Evolutionary conservation across 257 asterid species (phyloP).

Genomic region (Solanum boliviense): DNA sequence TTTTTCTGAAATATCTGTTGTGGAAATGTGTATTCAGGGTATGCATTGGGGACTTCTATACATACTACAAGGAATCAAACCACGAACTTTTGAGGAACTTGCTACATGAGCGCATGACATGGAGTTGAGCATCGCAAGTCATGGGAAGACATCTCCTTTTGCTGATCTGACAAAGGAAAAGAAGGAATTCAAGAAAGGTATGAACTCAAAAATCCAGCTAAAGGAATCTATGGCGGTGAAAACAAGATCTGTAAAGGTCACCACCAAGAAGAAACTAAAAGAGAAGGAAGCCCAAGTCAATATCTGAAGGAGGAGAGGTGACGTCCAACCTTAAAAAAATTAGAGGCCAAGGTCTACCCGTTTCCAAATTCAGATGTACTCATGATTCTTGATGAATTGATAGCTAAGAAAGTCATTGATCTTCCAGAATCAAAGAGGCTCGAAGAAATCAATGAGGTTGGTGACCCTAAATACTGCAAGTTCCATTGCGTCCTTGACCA

Average conservation of each 20-base stretch:
- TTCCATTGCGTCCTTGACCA: neutral
- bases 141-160: neutral
- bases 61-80: no score
- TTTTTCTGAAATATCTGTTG: no score
- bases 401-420: neutral
- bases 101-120: no score
- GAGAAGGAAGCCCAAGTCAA: neutral
- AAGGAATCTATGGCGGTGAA: neutral
- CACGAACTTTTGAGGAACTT: no score
- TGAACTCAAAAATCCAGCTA: neutral
- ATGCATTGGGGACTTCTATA: no score
- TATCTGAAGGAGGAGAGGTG: neutral
- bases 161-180: neutral
- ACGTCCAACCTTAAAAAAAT: neutral
- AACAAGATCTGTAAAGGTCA: neutral
- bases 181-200: neutral
- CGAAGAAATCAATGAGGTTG: neutral
- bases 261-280: neutral
- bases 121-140: neutral
- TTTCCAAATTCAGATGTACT: neutral
- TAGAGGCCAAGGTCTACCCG: neutral
- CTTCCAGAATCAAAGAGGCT: neutral
- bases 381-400: neutral
- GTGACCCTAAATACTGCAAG: neutral
- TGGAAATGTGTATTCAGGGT: no score